Conservation (phyloP, 2,329 filamentous ascomycete genomes). For the Aurifilum marmelostoma region DNA sequence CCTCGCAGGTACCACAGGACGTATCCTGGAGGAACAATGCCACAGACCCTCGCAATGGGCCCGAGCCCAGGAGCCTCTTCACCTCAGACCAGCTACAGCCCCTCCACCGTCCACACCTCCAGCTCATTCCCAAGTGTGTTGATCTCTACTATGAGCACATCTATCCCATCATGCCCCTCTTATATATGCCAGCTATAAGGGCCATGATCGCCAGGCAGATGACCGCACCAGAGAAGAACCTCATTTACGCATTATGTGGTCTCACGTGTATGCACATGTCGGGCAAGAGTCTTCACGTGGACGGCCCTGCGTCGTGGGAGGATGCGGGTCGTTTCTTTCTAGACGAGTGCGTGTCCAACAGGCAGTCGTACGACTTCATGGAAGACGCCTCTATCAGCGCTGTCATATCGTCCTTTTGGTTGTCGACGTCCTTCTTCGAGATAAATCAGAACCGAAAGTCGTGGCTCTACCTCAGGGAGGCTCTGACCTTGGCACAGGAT, state of each 20-base stretch:
- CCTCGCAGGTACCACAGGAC: slow-evolving; percentile 35
- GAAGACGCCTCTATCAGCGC: slow-evolving; percentile 58
- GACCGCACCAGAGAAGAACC: slow-evolving; percentile 45
- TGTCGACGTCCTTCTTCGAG: slow-evolving; percentile 64
- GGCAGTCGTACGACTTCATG: slow-evolving; percentile 60
- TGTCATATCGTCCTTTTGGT: slow-evolving; percentile 65
- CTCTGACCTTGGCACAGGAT: slow-evolving; percentile 62
- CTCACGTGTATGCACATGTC: slow-evolving; percentile 56
- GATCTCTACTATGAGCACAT: slow-evolving; percentile 65
- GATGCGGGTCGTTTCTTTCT: slow-evolving; percentile 58
- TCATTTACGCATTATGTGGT: slow-evolving; percentile 61
- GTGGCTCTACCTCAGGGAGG: slow-evolving; percentile 65
- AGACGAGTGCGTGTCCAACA: slow-evolving; percentile 59
- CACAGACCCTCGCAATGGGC: slow-evolving; percentile 37
- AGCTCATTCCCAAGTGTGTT: slow-evolving; percentile 57
- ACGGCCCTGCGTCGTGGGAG: slow-evolving; percentile 48
- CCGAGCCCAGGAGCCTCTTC: slow-evolving; percentile 44
- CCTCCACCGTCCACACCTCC: slow-evolving; percentile 46
- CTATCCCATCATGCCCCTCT: slow-evolving; percentile 66
- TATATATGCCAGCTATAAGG: slow-evolving; percentile 59
- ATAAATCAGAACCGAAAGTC: slow-evolving; percentile 64
- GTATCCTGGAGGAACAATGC: slow-evolving; percentile 38
- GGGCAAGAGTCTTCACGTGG: slow-evolving; percentile 45
- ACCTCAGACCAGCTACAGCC: slow-evolving; percentile 49
- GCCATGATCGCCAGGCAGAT: slow-evolving; percentile 50